These are phyloP conservation scores for Narthecium ossifragum DNA, from an alignment of 106 monocot genomes.

Conservation along the genomic window DNA sequence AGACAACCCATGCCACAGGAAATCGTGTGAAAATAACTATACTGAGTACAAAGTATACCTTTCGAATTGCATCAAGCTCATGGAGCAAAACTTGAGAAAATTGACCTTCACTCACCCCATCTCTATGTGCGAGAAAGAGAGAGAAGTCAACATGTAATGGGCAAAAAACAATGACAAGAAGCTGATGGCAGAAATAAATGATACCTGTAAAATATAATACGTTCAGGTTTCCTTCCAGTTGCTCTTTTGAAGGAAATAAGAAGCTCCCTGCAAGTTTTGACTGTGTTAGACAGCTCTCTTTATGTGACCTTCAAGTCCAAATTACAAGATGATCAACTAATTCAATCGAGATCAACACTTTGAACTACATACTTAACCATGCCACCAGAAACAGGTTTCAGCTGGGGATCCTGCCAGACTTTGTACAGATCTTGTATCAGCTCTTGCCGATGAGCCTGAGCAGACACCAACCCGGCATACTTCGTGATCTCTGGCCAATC, in stretches of 20 bases:
- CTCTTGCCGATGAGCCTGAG: conserved; percentile 91
- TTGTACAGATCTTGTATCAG: conserved; percentile 87
- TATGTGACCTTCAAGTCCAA: background rate
- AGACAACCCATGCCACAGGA: background rate
- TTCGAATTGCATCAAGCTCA: conserved; percentile 93
- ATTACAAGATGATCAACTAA: background rate
- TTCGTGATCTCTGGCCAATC: conserved; percentile 99
- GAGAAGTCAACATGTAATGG: background rate
- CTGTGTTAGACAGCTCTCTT: background rate
- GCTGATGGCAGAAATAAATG: no score
- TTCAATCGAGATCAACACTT: background rate
- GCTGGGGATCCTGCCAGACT: conserved; percentile 65
- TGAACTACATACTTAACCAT: conserved; percentile 65
- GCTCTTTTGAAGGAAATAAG: conserved; percentile 81
- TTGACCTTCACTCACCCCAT: conserved; percentile 98
- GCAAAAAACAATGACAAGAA: no score
- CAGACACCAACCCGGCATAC: conserved; percentile 88
- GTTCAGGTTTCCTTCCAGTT: conserved; percentile 79
- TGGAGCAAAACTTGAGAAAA: conserved; percentile 86
- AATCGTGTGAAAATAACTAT: background rate
- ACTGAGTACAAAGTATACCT: conserved; percentile 23
- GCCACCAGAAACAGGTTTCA: conserved; percentile 67
- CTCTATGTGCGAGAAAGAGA: conserved; percentile 38
- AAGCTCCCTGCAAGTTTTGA: conserved; percentile 54
- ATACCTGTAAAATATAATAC: conserved; percentile 96